Base-by-base conservation (phyloP, 768 basidiomycete genomes). In the Lactifluus hygrophoroides region DNA sequence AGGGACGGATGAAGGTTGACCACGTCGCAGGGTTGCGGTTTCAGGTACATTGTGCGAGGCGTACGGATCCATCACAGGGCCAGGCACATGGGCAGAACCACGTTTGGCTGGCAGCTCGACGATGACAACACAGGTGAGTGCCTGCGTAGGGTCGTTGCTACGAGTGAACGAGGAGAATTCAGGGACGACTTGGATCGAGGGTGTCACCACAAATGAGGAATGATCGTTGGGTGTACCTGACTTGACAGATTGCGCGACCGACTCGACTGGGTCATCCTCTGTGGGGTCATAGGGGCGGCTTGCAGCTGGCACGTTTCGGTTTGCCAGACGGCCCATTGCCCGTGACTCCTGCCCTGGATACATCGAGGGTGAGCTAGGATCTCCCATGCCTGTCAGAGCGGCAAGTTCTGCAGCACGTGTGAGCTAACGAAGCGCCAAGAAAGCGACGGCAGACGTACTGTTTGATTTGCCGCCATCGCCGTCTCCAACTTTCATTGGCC, bases 401-500 rank as follows among this genome's bases (percentile, higher is more conserved):
- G 95, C 95, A 49, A 97, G 80, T 76, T 98, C 95, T 98, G 70
- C 13, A 37, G 28, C 46, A 23, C 42, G 43, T n/a, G 62, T 68
- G 49, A 70, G 59, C 9, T 16, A 44, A 38, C n/a, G 21, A 21
- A 17, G 8, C 16, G 27, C 13, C 1, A 30, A 23, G 32, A 61
- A 42, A 65, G 61, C 16, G 27, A 48, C 19, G 74, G 78, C 19
- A 74, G 78, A 75, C 75, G 66, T 62, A 96, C 95, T 98, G 76
- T 94, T 95, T 34, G 82, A 86, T 75, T 89, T 91, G 58, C 85
- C 84, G 10, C 82, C 81, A 66, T 91, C 90, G 25, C 88, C 88
- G 57, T 95, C 93, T 23, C 86, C 88, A 16, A 99, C 80, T 68
- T 93, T 93, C 96, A 99, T 98, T 17, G 94, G 94, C 32, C 94